A percentile compares a stretch with the other conserved stretches of the same genome.
Conservation (phyloP, 768 basidiomycete genomes). For the Pulveroboletus frians region DNA sequence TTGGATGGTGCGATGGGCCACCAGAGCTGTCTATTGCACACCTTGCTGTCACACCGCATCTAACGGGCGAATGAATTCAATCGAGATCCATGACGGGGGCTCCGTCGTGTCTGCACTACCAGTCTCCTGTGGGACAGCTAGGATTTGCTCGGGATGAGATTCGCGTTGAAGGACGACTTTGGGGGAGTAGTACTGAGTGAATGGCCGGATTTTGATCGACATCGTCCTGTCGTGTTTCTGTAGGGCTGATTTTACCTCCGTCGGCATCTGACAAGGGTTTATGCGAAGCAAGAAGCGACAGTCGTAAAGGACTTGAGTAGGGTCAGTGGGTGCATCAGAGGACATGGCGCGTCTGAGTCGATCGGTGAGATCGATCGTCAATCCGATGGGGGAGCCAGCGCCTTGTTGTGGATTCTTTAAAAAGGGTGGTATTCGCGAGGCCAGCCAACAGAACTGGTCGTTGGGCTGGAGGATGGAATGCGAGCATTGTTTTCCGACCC, state of each 20-base stretch:
- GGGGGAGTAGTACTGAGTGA: slow-evolving; percentile 47
- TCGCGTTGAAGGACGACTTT: slow-evolving; percentile 33
- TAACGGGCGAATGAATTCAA: slow-evolving; percentile 39
- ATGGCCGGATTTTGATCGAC: slow-evolving; percentile 34
- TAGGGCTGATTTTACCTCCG: slow-evolving; percentile 29
- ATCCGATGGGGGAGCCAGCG: slow-evolving; percentile 19
- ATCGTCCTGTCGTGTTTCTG: slow-evolving; percentile 11
- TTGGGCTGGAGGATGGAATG: slow-evolving; percentile 7
- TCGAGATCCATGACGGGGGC: slow-evolving; percentile 39
- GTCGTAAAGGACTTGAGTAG: slow-evolving; percentile 53
- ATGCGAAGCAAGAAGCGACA: slow-evolving; percentile 56
- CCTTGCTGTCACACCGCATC: slow-evolving; percentile 20
- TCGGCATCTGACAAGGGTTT: slow-evolving; percentile 40
- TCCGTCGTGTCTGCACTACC: slow-evolving; percentile 2
- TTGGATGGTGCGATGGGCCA: not conserved
- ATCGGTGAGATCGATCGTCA: slow-evolving; percentile 43
- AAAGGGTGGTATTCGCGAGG: slow-evolving; percentile 50
- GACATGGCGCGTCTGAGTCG: slow-evolving; percentile 13
- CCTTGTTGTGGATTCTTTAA: slow-evolving; percentile 28
- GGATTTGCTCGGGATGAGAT: slow-evolving; percentile 16
- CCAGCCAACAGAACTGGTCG: slow-evolving; percentile 53
- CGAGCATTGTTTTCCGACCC: slow-evolving; percentile 16
- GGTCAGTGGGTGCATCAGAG: slow-evolving; percentile 4
- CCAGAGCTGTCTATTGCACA: not conserved
- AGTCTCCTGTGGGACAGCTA: slow-evolving; percentile 19